Conservation (phyloP, 2,329 filamentous ascomycete species). For the Colletotrichum higginsianum region DNA sequence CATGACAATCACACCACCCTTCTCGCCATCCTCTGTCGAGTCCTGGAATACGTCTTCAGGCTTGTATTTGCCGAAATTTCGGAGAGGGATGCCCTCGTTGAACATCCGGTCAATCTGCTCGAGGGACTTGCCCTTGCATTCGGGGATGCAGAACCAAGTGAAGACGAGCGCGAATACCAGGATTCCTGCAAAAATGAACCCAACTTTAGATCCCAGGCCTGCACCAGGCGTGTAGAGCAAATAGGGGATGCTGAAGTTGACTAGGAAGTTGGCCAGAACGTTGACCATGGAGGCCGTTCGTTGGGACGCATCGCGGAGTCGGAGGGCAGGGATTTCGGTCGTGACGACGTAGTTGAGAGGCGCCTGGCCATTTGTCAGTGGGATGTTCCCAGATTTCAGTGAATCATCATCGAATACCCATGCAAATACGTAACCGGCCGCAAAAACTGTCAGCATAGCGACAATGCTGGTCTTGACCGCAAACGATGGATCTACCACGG, state of each 20-base stretch:
- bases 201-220: conserved; percentile 40
- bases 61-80: conserved; percentile 43
- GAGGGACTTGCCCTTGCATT: conserved; percentile 46
- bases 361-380: conserved; percentile 31
- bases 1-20: conserved; percentile 11
- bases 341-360: conserved; percentile 54
- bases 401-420: conserved; percentile 44
- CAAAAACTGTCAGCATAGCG: conserved; percentile 52
- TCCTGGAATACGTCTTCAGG: conserved; percentile 25
- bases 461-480: conserved; percentile 50
- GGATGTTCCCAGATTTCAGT: background rate
- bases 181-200: conserved; percentile 44
- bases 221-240: conserved; percentile 40
- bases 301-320: conserved; percentile 35
- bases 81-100: conserved; percentile 40
- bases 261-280: conserved; percentile 44
- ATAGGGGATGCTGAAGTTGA: conserved; percentile 44
- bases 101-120: conserved; percentile 48
- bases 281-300: conserved; percentile 42
- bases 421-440: conserved; percentile 50
- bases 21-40: conserved; percentile 7
- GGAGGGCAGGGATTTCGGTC: conserved; percentile 51
- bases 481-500: conserved; percentile 34
- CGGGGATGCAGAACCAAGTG: conserved; percentile 43
- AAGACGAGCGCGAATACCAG: conserved; percentile 41